Percentiles rank a stretch among this genome's conserved stretches.
Evolutionary conservation across 2,329 filamentous ascomycete genomes (phyloP).

Genomic region (Colletotrichum magnum): DNA sequence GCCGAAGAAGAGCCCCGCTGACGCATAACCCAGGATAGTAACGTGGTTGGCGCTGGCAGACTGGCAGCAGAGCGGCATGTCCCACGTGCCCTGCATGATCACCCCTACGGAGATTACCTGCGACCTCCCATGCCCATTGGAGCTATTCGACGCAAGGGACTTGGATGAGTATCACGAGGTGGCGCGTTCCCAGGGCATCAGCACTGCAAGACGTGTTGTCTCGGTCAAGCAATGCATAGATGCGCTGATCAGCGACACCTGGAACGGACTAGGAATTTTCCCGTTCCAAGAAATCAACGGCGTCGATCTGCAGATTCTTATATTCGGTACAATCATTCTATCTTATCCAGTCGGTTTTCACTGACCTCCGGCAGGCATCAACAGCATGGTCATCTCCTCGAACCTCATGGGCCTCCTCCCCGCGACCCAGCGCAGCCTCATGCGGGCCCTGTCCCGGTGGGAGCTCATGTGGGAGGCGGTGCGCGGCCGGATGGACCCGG

Average conservation of each 20-base stretch:
- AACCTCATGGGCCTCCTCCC: conserved; percentile 41
- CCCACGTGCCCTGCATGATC: conserved; percentile 43
- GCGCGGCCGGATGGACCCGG: conserved; percentile 1
- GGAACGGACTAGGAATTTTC: conserved; percentile 32
- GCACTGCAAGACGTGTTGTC: conserved; percentile 12
- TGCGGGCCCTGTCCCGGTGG: conserved; percentile 43
- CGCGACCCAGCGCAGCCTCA: conserved; percentile 20
- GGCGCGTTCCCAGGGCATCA: conserved; percentile 2
- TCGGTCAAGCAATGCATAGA: conserved; percentile 41
- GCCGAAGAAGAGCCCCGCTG: not conserved
- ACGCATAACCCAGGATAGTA: conserved; percentile 40
- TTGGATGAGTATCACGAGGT: conserved; percentile 40
- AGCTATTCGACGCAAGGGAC: conserved; percentile 46
- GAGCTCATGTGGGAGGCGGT: conserved; percentile 42
- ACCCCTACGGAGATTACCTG: conserved; percentile 45
- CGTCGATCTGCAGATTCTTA: conserved; percentile 28
- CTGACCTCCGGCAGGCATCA: conserved; percentile 23
- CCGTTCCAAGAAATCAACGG: conserved; percentile 34
- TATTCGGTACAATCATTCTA: conserved; percentile 25
- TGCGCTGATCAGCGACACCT: conserved; percentile 42
- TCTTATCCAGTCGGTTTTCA: no score
- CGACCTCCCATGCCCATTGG: conserved; percentile 43
- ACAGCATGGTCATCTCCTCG: conserved; percentile 32
- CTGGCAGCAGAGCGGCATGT: conserved; percentile 48
- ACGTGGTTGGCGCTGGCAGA: conserved; percentile 45